A percentile compares a stretch with the other conserved stretches of the same genome.
These are phyloP conservation scores for Multifurca ochricompacta DNA, from an alignment of 768 basidiomycete species.

Conservation along the genomic window DNA sequence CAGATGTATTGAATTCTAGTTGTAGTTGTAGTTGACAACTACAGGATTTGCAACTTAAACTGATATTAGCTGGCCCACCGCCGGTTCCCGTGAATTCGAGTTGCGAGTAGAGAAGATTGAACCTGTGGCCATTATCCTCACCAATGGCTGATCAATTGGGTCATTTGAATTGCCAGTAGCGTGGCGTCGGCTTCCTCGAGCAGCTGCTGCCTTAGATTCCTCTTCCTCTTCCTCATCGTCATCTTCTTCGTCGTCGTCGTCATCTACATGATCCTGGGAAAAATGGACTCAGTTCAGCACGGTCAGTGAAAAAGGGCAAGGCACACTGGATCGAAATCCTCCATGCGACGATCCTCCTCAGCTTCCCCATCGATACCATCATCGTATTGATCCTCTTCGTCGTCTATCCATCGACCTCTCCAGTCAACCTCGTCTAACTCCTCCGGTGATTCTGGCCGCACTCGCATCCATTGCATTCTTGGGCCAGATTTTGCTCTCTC, in stretches of 20 bases:
- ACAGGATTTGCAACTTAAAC: conserved; percentile 6
- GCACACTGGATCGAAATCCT: conserved; percentile 78
- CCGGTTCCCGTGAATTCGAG: conserved; percentile 3
- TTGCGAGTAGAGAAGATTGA: conserved; percentile 1
- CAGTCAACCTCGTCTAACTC: conserved; percentile 87
- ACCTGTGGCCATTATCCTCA: conserved; percentile 12
- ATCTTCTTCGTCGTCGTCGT: conserved; percentile 45
- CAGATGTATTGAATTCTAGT: conserved; percentile 12
- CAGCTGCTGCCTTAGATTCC: conserved; percentile 21
- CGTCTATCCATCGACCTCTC: conserved; percentile 83
- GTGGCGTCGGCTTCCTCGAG: conserved; percentile 21
- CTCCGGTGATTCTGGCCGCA: conserved; percentile 71
- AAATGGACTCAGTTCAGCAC: not conserved
- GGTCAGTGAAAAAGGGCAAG: not conserved
- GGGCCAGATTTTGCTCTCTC: conserved; percentile 93
- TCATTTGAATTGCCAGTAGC: conserved; percentile 5
- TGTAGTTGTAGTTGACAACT: too few species aligned
- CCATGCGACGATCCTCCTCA: conserved; percentile 64
- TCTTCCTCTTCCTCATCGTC: conserved; percentile 47
- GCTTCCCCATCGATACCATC: conserved; percentile 37
- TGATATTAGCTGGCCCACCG: conserved; percentile 16
- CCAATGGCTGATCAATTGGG: conserved; percentile 9
- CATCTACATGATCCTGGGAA: conserved; percentile 35
- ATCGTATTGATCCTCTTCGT: conserved; percentile 63
- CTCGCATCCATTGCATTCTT: conserved; percentile 92